Conservation (phyloP, 2,329 filamentous ascomycete species). For the Escovopsis weberi region DNA sequence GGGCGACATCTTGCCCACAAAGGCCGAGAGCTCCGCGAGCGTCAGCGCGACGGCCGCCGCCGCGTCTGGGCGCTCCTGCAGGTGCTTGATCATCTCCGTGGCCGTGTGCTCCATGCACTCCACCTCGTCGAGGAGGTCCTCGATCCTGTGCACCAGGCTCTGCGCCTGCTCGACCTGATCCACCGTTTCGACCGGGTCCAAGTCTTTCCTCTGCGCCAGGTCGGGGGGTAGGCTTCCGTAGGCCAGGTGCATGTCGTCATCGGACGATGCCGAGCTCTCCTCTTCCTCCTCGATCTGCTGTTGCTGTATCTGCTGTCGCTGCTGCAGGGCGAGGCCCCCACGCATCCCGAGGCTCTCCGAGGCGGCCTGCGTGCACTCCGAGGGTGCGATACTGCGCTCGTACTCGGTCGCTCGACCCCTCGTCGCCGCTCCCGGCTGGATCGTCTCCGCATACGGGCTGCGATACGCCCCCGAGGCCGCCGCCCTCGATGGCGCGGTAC, state of each 20-base stretch:
- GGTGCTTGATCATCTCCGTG: conserved; percentile 62
- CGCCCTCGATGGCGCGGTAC: conserved; percentile 13
- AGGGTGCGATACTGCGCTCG: conserved; percentile 10
- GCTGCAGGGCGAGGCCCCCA: conserved; percentile 13
- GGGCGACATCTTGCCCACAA: conserved; percentile 74
- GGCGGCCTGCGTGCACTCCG: conserved; percentile 10
- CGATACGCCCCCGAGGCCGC: conserved; percentile 24
- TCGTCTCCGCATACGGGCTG: conserved; percentile 19
- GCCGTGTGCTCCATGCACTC: conserved; percentile 80
- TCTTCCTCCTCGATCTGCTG: not conserved
- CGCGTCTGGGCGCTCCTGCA: conserved; percentile 61
- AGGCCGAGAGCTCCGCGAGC: conserved; percentile 74
- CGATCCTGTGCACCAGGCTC: conserved; percentile 57
- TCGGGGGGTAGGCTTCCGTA: conserved; percentile 74
- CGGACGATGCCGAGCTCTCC: conserved; percentile 2
- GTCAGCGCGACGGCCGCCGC: conserved; percentile 89
- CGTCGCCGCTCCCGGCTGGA: conserved; percentile 29
- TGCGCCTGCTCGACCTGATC: conserved; percentile 42
- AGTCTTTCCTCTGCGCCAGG: conserved; percentile 34
- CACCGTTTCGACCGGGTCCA: conserved; percentile 34
- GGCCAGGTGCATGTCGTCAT: conserved; percentile 68
- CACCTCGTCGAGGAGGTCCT: conserved; percentile 68
- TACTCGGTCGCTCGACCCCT: conserved; percentile 10
- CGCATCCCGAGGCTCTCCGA: conserved; percentile 25
- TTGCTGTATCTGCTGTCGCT: conserved; percentile 1